Evolutionary conservation across 306 rosid species (phyloP).

Genomic region (Lathyrus aphaca): DNA sequence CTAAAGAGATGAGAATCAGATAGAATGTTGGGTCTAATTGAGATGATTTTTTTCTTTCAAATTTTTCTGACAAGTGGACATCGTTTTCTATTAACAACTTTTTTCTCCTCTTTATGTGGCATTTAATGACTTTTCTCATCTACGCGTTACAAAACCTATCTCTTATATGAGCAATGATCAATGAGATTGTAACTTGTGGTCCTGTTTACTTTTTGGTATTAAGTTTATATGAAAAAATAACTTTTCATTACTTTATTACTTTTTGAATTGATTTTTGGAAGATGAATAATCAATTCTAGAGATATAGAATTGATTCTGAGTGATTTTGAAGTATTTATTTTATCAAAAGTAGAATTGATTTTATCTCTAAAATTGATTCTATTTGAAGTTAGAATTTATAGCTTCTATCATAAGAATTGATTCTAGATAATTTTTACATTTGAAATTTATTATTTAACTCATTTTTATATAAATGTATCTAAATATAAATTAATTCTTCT

Average conservation of each 20-base stretch:
- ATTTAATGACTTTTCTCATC: constrained; percentile 22
- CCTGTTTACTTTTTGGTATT: not conserved
- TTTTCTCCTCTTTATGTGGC: not conserved
- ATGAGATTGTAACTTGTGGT: constrained; percentile 2
- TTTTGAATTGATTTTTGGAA: too few relatives aligned
- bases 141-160: not conserved
- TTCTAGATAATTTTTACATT: too few relatives aligned
- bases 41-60: constrained; percentile 11
- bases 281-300: too few relatives aligned
- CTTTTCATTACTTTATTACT: not conserved
- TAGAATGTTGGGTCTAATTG: constrained; percentile 32
- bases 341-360: too few relatives aligned
- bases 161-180: constrained; percentile 1
- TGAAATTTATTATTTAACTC: too few relatives aligned
- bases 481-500: too few relatives aligned
- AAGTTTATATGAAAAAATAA: not conserved
- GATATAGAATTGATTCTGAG: too few relatives aligned
- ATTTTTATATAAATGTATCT: not conserved
- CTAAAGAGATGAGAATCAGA: constrained; percentile 23
- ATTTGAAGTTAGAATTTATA: too few relatives aligned
- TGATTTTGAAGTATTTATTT: too few relatives aligned
- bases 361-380: too few relatives aligned
- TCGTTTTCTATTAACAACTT: constrained; percentile 39
- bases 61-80: constrained; percentile 23
- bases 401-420: too few relatives aligned